Base-by-base conservation (phyloP, 2,329 filamentous ascomycete species). In the Monosporascus cannonballus region DNA sequence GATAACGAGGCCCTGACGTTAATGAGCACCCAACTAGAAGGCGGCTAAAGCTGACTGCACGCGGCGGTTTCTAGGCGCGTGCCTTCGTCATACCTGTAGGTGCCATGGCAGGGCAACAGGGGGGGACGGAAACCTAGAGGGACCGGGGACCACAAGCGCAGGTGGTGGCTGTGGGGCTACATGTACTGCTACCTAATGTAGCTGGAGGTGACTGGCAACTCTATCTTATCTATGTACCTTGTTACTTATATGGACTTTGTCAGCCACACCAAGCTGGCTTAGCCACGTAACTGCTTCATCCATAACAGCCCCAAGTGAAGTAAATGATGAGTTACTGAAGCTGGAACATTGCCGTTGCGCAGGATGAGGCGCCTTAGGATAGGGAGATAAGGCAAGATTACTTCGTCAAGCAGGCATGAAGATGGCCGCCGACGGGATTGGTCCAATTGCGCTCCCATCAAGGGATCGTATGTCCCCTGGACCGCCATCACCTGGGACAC, bases 401-500 rank as follows among this genome's bases (percentile, higher is more conserved):
- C 36, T 17, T 41, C 39, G 48, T 30, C 48, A 48, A 20, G 45
- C 27, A 47, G 49, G 48, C 59, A 51, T 34, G 58, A 63, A 52
- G 55, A 70, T 61, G 67, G 64, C 67, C 61, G 60, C 61, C 47
- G 58, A 62, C 53, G 64, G 61, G 53, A 58, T 56, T n/a, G 54
- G 48, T 53, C 54, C 59, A 54, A 59, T 66, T 44, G 50, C 59
- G 49, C 60, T 65, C 25, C 64, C 63, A 15, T 54, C 58, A 44
- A 58, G 58, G 53, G 62, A 69, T 57, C 56, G 56, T 9, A 22
- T 57, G 53, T 61, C 59, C 25, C 54, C 59, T 42, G 61, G 64
- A 18, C 62, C 66, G 15, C 53, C 66, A n/a, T 69, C 68, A 9
- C 68, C 68, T 6, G 65, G 61, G 54, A 63, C 64, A 46, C 54